Evolutionary conservation across 306 rosid genomes (phyloP).

Genomic region (Gynostemma pentaphyllum): DNA sequence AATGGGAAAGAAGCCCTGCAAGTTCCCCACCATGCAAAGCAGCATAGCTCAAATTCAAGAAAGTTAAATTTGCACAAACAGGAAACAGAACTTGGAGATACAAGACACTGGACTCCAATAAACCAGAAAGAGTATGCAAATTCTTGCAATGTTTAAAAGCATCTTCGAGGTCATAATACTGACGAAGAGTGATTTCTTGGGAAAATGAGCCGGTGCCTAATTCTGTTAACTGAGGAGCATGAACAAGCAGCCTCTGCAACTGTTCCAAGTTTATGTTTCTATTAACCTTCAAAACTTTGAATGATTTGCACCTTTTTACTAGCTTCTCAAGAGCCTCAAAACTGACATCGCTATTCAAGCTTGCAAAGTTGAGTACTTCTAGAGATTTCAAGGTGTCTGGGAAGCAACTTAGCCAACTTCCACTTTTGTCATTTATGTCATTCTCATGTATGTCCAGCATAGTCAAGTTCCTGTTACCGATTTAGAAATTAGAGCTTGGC

Average conservation of each 20-base stretch:
- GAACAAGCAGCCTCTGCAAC: conserved; percentile 40
- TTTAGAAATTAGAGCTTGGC: conserved; percentile 11
- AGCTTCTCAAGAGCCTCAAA: conserved; percentile 70
- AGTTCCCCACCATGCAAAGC: conserved; percentile 41
- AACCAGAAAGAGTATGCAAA: conserved; percentile 66
- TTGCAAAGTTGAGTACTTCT: conserved; percentile 64
- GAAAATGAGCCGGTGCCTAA: conserved; percentile 64
- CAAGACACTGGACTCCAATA: conserved; percentile 41
- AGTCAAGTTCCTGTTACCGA: conserved; percentile 53
- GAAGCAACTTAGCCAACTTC: conserved; percentile 74
- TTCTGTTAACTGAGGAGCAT: conserved; percentile 50
- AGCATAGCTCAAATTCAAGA: conserved; percentile 70
- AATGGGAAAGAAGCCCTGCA: conserved; percentile 50
- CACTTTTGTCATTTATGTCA: conserved; percentile 56
- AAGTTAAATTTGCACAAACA: conserved; percentile 48
- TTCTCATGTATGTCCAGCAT: conserved; percentile 78
- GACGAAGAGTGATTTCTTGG: conserved; percentile 42
- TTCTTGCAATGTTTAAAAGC: conserved; percentile 47
- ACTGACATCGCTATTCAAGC: conserved; percentile 38
- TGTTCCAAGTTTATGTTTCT: conserved; percentile 48
- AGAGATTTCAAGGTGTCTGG: conserved; percentile 66
- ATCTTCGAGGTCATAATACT: conserved; percentile 44
- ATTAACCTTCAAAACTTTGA: conserved; percentile 62
- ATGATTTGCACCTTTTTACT: conserved; percentile 55
- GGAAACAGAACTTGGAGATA: conserved; percentile 58